Base-by-base conservation (phyloP, 1,139 yeast species). In the Pneumocystis canis region DNA sequence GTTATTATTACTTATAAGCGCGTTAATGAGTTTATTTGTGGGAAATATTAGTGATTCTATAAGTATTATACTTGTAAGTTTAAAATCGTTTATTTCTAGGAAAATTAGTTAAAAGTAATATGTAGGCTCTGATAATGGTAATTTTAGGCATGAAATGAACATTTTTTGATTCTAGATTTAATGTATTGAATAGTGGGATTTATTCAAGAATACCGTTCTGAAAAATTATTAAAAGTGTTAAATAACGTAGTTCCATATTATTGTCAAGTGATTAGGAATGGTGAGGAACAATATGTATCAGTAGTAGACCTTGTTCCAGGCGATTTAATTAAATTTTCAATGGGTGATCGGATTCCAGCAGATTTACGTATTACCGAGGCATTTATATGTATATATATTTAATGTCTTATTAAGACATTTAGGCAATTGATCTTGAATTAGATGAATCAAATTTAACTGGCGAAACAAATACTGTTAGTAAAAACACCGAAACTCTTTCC, bases 361-460 rank as follows among this genome's bases (percentile, higher is more conserved):
- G 97, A 92, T 74, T 76, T 90, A 58, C 80, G 97, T 70, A 78
- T 92, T 64, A 80, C 84, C 2, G 85, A 85, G n/a, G 59, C 30
- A 39, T 39, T 5, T 39, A 11, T 65, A 35, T 28, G n/a, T 30
- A 3, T 30, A 2, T 57, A 33, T 1, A 18, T 39, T 57, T 11
- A 57, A 25, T 57, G 14, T 35, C 18, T 57, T 2, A 57, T 39
- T 11, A 57, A 25, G 16, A 20, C 25, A 47, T 47, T 3, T 39
- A 57, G 25, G 83, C 95, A 1, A 85, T 82, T 30, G 92, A 89
- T 70, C 78, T 92, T 68, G 77, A 85, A 39, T 83, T 92, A 65
- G 97, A 90, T 75, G 97, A 92, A 74, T 84, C 94, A 74, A 89
- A 89, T 72, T 79, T 92, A 69, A 92, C 98, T 0, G 98, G 98